Base-by-base conservation (phyloP, 805 yeast genomes). In the Metahyphopichia silvanorum region DNA sequence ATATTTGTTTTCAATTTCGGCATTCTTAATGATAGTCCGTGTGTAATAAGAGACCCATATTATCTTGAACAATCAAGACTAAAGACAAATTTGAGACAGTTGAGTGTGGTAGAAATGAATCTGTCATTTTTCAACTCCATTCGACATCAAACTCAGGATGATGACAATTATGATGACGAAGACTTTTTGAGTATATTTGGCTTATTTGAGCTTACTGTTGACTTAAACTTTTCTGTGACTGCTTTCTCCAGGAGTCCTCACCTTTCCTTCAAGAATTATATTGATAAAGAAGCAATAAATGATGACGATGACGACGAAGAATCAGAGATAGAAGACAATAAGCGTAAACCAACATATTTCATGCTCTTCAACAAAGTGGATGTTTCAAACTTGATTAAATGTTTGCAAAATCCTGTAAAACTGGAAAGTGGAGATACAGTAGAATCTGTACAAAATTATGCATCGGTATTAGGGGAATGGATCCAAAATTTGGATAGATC, bases 1-100 rank as follows among this genome's bases (percentile, higher is more conserved):
- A 38, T 55, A n/a, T 39, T 63, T 16, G 44, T 57, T 14, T 62
- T 48, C 36, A 55, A 54, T 3, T 62, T 66, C 40, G 69, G 61
- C 1, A 20, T 49, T 11, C 39, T 39, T 8, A 44, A 55, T 18
- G 53, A 44, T 2, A 39, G 30, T 4, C 66, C 69, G 0, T 49
- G 40, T 40, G 50, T 57, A 35, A 40, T 26, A 14, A 40, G 37
- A 4, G 33, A 35, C 16, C 29, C 29, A n/a, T 26, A 15, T 10
- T 26, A 10, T 16, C 9, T 26, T 26, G 13, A 14, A n/a, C 19
- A 26, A 10, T 10, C 13, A 8, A 10, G 16, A 2, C 15, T 15
- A n/a, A 10, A 13, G 6, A 12, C 26, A 5, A n/a, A n/a, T 9
- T n/a, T 24, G 10, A 9, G n/a, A 13, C 26, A 24, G 13, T 11